A percentile compares a stretch with the other conserved stretches of the same genome.
These are phyloP conservation scores for Fraxinus dipetala DNA, from an alignment of 305 asterid genomes.

Conservation along the genomic window DNA sequence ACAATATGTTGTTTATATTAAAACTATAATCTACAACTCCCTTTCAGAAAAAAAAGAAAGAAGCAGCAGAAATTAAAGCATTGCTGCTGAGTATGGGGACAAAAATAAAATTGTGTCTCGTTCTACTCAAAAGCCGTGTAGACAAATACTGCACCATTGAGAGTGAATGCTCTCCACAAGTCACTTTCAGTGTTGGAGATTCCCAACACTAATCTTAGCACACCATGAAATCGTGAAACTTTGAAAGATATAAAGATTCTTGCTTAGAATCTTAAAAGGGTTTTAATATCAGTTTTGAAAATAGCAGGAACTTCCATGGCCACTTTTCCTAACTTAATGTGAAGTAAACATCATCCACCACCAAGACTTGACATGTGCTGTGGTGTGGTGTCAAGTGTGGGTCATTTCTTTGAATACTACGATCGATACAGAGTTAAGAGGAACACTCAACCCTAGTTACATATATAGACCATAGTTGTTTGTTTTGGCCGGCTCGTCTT, in stretches of 20 bases:
- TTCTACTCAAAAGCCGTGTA: background rate
- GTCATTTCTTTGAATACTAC: constrained; percentile 3
- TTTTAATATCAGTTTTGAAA: constrained; percentile 33
- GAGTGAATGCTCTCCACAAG: constrained; percentile 24
- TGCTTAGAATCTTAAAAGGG: constrained; percentile 26
- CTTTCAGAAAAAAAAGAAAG: background rate
- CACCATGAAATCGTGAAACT: constrained; percentile 6
- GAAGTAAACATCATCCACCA: constrained; percentile 24
- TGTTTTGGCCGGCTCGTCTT: background rate
- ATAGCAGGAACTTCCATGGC: constrained; percentile 4
- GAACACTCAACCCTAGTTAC: background rate
- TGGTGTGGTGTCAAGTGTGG: background rate
- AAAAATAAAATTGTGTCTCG: background rate
- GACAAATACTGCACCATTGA: constrained; percentile 27
- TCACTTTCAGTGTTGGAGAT: constrained; percentile 39
- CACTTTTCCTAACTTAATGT: background rate
- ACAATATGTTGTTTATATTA: background rate
- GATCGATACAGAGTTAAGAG: background rate
- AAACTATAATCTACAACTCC: background rate
- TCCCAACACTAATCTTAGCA: constrained; percentile 13
- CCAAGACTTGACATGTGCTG: constrained; percentile 4
- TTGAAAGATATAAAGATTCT: constrained; percentile 16
- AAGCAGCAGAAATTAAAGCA: background rate
- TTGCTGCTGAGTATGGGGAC: background rate
- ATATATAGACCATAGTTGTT: background rate